These are phyloP conservation scores for Penicillium paxilli DNA, from an alignment of 495 filamentous ascomycete genomes.

Conservation along the genomic window DNA sequence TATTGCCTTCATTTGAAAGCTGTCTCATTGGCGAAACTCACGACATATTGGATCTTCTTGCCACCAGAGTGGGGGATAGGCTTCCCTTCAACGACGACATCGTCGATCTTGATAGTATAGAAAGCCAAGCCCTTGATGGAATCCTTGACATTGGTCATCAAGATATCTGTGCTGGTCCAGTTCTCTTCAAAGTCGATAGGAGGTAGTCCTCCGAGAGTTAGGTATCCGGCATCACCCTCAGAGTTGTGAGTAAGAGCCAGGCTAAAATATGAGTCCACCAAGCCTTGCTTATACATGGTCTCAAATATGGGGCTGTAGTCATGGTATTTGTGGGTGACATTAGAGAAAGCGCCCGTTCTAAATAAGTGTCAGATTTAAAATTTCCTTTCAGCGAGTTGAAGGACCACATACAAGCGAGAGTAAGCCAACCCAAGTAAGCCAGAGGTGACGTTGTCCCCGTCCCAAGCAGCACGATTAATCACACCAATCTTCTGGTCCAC, in stretches of 20 bases:
- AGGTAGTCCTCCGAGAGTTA: conserved; percentile 58
- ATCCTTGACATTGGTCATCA: conserved; percentile 19
- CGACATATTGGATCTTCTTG: conserved; percentile 20
- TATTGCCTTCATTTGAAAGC: neutral
- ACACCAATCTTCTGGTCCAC: conserved; percentile 55
- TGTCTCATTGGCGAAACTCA: conserved; percentile 18
- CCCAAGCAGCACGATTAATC: conserved; percentile 46
- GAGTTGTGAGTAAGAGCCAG: conserved; percentile 31
- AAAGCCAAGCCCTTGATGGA: conserved; percentile 30
- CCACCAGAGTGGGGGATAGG: conserved; percentile 16
- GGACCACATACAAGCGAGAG: conserved; percentile 35
- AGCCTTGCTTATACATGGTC: conserved; percentile 52
- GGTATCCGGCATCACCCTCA: conserved; percentile 24
- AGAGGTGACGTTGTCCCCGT: conserved; percentile 39
- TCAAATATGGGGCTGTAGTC: conserved; percentile 59
- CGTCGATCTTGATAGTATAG: conserved; percentile 44
- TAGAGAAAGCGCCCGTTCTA: neutral
- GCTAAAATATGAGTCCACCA: conserved; percentile 54
- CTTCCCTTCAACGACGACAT: conserved; percentile 32
- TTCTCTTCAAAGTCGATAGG: conserved; percentile 30
- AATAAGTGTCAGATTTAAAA: neutral
- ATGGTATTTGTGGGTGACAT: neutral
- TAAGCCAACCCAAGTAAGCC: conserved; percentile 62
- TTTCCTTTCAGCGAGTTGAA: too few species aligned
- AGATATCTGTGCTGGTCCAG: conserved; percentile 42